Base-by-base conservation (phyloP, 2,329 filamentous ascomycete species). In the Penicillium sp. region DNA sequence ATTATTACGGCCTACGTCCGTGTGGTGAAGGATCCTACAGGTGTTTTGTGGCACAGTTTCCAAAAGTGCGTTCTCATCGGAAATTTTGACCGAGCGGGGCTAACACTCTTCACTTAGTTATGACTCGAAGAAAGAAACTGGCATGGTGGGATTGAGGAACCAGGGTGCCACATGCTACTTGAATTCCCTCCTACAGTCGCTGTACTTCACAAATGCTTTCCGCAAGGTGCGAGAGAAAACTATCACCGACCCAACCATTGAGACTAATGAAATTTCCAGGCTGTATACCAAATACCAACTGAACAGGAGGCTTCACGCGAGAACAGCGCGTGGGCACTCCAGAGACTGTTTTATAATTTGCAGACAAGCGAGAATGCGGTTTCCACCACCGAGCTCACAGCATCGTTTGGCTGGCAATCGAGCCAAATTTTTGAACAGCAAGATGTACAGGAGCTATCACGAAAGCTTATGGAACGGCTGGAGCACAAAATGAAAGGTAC, bases 401-500 rank as follows among this genome's bases (percentile, higher is more conserved):
- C 89, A 59, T 97, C 93, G 0, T 99, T 99, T 68, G 93, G 93
- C 19, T 99, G 93, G 93, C 92, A 99, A 64, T 95, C 92, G 2
- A 83, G 90, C 57, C 92, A 99, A 66, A 95, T 97, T 45, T 99
- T 99, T 62, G 92, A 97, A 72, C 93, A 99, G 68, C 93, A 99
- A 71, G 93, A 99, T 71, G 93, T 99, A 8, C 93, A 99, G 69
- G 93, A 99, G 69, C 77, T 99, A 29, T 97, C 91, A 29, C 83
- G 95, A 49, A 95, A 97, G 69, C 78, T 99, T 55, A 99, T 99
- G 88, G 93, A 99, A 72, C 86, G 89, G 52, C 86, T 99, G 73
- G 95, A 99, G 67, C 88, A 93, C 64, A 92, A 88, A 68, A 99
- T 99, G 95, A 99, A 99, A 72, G 92, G 89, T 38, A 97, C 93